These are phyloP conservation scores for Mycena rosella DNA, from an alignment of 768 basidiomycete genomes.

Conservation along the genomic window DNA sequence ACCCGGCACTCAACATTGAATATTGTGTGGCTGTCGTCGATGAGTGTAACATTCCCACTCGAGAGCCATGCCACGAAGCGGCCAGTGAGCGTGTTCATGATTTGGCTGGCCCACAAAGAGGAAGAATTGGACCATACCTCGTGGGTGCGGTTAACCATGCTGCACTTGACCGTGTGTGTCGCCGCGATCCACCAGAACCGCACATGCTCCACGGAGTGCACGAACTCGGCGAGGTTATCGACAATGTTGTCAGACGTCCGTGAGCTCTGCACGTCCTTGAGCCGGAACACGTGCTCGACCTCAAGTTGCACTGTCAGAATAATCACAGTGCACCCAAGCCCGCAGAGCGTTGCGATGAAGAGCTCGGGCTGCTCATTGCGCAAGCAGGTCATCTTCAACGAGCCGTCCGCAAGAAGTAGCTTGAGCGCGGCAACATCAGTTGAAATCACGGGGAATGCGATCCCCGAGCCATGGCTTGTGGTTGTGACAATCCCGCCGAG, in stretches of 20 bases:
- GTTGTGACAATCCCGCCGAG: slow-evolving; percentile 94
- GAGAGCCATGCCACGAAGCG: slow-evolving; percentile 80
- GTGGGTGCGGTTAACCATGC: slow-evolving; percentile 78
- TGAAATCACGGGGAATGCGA: slow-evolving; percentile 83
- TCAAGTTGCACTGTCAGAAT: slow-evolving; percentile 82
- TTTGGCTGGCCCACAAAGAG: slow-evolving; percentile 76
- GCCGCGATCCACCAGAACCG: slow-evolving; percentile 97
- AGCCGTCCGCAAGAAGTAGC: slow-evolving; percentile 84
- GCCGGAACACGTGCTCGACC: slow-evolving; percentile 85
- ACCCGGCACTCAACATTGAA: slow-evolving; percentile 97
- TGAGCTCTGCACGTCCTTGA: slow-evolving; percentile 79
- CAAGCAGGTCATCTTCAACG: slow-evolving; percentile 77
- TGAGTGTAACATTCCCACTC: slow-evolving; percentile 63
- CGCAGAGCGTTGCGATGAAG: slow-evolving; percentile 91
- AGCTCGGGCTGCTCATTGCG: slow-evolving; percentile 75
- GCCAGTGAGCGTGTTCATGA: slow-evolving; percentile 70
- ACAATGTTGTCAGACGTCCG: slow-evolving; percentile 74
- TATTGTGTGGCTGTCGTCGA: slow-evolving; percentile 86
- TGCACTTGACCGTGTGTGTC: slow-evolving; percentile 77
- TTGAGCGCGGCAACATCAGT: slow-evolving; percentile 81
- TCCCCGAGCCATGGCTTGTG: slow-evolving; percentile 94
- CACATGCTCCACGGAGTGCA: slow-evolving; percentile 83
- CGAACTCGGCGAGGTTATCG: slow-evolving; percentile 65
- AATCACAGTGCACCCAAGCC: slow-evolving; percentile 91
- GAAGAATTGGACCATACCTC: slow-evolving; percentile 92